These are phyloP conservation scores for Ophiognomonia clavigignenti-juglandacearum DNA, from an alignment of 2,329 filamentous ascomycete genomes.

Conservation along the genomic window DNA sequence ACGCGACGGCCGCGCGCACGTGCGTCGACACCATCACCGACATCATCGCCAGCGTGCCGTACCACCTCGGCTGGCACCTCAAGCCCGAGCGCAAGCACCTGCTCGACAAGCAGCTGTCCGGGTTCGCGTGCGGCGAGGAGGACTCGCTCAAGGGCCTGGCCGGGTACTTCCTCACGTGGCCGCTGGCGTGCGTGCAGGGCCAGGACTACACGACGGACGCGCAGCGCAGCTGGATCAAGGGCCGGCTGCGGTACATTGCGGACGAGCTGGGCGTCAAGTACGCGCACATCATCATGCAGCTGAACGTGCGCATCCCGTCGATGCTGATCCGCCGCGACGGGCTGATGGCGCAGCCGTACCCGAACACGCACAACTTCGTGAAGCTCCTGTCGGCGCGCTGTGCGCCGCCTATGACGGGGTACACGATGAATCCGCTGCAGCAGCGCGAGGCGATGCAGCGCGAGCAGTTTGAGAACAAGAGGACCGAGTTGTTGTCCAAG, in stretches of 20 bases:
- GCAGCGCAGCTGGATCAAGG: slow-evolving; percentile 51
- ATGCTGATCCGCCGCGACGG: slow-evolving; percentile 56
- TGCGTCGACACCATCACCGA: slow-evolving; percentile 52
- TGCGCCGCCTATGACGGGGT: slow-evolving; percentile 29
- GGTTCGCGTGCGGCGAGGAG: slow-evolving; percentile 47
- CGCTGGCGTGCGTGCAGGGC: slow-evolving; percentile 46
- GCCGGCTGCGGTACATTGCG: slow-evolving; percentile 49
- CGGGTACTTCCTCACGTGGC: slow-evolving; percentile 57
- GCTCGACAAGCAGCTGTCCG: slow-evolving; percentile 33
- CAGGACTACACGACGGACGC: slow-evolving; percentile 57
- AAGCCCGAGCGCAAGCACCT: slow-evolving; percentile 34
- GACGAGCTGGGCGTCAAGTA: slow-evolving; percentile 54
- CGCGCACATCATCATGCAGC: slow-evolving; percentile 47
- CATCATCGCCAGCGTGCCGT: slow-evolving; percentile 58
- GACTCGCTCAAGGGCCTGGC: slow-evolving; percentile 48
- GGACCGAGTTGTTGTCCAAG: slow-evolving; percentile 36
- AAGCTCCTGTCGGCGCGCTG: slow-evolving; percentile 37
- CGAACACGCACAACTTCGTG: slow-evolving; percentile 37
- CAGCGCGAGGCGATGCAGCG: slow-evolving; percentile 44
- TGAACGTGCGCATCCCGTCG: slow-evolving; percentile 54
- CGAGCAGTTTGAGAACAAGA: slow-evolving; percentile 37
- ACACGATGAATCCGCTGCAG: slow-evolving; percentile 39
- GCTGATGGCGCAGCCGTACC: slow-evolving; percentile 40
- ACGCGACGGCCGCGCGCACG: slow-evolving; percentile 47
- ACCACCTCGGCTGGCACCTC: slow-evolving; percentile 55